Evolutionary conservation across 352 stramenopile species (phyloP), one percentile per base, ranked within the genome.

Genomic region (Phytophthora capsici): DNA sequence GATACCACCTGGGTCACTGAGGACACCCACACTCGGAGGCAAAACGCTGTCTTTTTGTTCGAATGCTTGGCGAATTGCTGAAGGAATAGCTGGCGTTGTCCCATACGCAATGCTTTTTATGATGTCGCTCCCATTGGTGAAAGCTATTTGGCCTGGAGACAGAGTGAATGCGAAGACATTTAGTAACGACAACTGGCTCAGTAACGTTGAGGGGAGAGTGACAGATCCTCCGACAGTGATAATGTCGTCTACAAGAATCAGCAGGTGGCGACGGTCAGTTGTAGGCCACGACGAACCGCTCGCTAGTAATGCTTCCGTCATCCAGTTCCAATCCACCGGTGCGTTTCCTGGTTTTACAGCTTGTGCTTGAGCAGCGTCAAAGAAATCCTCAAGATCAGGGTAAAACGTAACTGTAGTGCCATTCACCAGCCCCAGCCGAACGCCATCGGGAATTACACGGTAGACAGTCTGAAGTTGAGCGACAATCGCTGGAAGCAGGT

Each of bases 381-480:
- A 62, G 30, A 73, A 75, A 0, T 54, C 48, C 0, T 23, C 53
- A 19, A 77, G 9, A 41, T 62, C 22, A 38, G 52, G 25, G 36
- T 75, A 71, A 63, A 77, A 77, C 14, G 22, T 37, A 6, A 22
- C 25, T 53, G 22, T 41, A 36, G 28, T 68, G 50, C 17, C 52
- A 43, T 47, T 57, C 2, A 86, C 17, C 9, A 86, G 22, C 14
- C 77, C 74, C 40, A 82, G 44, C 19, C 57, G 63, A 57, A 83
- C 67, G 1, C 59, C 62, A 13, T 58, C 48, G 1, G 68, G 53
- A 10, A 69, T 46, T 3, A 60, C 8, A 20, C 41, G 46, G 40
- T 86, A 86, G 10, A 64, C 45, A 20, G 49, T 67, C 40, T 86
- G 77, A 36, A 86, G 53, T 20, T 69, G 55, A 5, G 77, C 71